Evolutionary conservation across 179 eudicot genomes (phyloP).

Genomic region (Drosera spatulata): DNA sequence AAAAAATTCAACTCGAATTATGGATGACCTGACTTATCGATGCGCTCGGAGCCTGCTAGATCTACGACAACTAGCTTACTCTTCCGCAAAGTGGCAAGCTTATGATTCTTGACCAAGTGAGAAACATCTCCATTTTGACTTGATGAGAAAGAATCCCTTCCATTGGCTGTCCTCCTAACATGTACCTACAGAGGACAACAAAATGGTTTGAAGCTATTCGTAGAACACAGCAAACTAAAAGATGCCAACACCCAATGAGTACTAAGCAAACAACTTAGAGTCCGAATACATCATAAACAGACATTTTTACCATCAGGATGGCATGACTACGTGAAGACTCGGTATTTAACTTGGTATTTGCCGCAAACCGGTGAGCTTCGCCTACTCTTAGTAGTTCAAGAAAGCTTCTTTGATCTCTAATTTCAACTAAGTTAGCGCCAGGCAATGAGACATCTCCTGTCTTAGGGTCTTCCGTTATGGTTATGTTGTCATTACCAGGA

Average conservation of each 20-base stretch:
- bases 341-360: slow-evolving; percentile 92
- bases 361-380: slow-evolving; percentile 93
- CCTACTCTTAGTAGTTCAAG: slow-evolving; percentile 77
- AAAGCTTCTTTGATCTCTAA: slow-evolving; percentile 68
- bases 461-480: slow-evolving; percentile 88
- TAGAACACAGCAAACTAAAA: not conserved
- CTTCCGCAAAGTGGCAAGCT: slow-evolving; percentile 68
- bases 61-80: slow-evolving; percentile 93
- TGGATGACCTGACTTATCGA: slow-evolving; percentile 78
- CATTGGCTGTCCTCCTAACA: slow-evolving; percentile 57
- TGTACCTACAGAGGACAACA: slow-evolving; percentile 47
- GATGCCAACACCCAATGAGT: no score
- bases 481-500: slow-evolving; percentile 88
- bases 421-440: slow-evolving; percentile 79
- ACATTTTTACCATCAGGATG: slow-evolving; percentile 58
- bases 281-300: no score
- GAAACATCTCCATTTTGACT: slow-evolving; percentile 45
- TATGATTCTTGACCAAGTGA: slow-evolving; percentile 35
- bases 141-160: slow-evolving; percentile 46
- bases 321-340: slow-evolving; percentile 99
- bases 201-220: not conserved
- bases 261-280: no score
- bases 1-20: no score
- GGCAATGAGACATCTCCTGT: slow-evolving; percentile 97
- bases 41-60: slow-evolving; percentile 99